Base-by-base conservation (phyloP, 1,284 basidiomycete species). In the Ceratobasidium sp. region DNA sequence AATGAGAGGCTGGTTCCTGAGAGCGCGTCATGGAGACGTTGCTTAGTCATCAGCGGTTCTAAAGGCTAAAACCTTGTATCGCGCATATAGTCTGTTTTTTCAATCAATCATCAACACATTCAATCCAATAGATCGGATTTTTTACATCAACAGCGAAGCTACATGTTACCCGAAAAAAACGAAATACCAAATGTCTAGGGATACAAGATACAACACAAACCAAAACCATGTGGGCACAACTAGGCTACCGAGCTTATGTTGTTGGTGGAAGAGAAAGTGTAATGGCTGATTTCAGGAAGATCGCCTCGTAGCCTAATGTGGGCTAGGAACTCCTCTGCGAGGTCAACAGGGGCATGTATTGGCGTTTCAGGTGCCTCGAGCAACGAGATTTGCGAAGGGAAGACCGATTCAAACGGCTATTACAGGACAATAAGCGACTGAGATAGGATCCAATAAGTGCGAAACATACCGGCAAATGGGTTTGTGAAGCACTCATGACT, bases 271-370 rank as follows among this genome's bases (percentile, higher is more conserved):
- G 62, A 45, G 39, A 34, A n/a, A 21, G 55, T 57, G 34, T 26
- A 69, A 28, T 69, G 65, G 14, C 52, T 41, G 10, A 69, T 69
- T 28, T 69, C 65, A 34, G 65, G 52, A 41, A 39, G 43, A 21
- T 69, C 52, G 16, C 52, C 65, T 30, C 65, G 28, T 8, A 69
- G 36, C 6, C 48, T 16, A 39, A 69, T 46, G 46, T 69, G 65
- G 1, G 65, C 65, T 14, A 69, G 41, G 46, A 69, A 69, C 41
- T 55, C 65, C 23, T 69, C 65, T 9, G 65, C 50, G 18, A 69
- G 10, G 41, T 69, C 30, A 23, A 46, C 41, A 28, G 26, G 52
- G 23, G 2, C 21, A 53, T 21, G 4, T 18, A 32, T 48, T 3
- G 65, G 65, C 12, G 65, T 69, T 4, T 10, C 10, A 4, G 65